A percentile compares a stretch with the other conserved stretches of the same genome.
Conservation (phyloP, 2,329 filamentous ascomycete species). For the Cladosporium sp. region DNA sequence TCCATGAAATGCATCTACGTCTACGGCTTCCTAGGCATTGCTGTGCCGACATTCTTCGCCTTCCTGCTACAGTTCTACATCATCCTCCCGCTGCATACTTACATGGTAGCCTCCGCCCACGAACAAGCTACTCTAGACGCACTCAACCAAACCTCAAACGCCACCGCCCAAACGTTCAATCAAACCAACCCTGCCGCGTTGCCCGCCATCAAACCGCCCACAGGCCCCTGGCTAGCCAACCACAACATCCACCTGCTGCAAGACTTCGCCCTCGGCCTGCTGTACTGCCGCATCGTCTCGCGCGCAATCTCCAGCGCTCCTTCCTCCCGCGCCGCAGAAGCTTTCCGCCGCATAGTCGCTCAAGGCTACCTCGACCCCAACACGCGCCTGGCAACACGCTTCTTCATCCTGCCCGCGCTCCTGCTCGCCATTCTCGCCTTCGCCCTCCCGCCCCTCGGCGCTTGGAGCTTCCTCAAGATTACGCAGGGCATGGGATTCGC, state of each 20-base stretch:
- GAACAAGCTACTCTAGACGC: conserved; percentile 17
- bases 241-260: conserved; percentile 86
- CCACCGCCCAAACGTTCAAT: neutral
- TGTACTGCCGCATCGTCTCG: conserved; percentile 75
- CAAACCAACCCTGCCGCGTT: neutral
- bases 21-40: conserved; percentile 67
- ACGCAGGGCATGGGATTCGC: neutral
- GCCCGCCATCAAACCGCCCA: conserved; percentile 17
- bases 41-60: conserved; percentile 77
- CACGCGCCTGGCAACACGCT: conserved; percentile 72
- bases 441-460: conserved; percentile 58
- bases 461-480: conserved; percentile 47
- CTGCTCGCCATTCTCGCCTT: conserved; percentile 62
- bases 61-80: conserved; percentile 83
- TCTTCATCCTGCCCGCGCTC: conserved; percentile 74
- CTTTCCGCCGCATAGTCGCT: conserved; percentile 63
- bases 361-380: conserved; percentile 78
- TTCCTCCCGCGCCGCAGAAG: conserved; percentile 66
- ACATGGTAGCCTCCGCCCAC: conserved; percentile 34
- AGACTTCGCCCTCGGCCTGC: conserved; percentile 86
- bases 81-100: conserved; percentile 79
- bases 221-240: conserved; percentile 29
- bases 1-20: conserved; percentile 64
- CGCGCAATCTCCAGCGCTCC: conserved; percentile 66
- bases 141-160: neutral